These are phyloP conservation scores for Fistulina hepatica DNA, from an alignment of 1,284 basidiomycete species.

Conservation along the genomic window DNA sequence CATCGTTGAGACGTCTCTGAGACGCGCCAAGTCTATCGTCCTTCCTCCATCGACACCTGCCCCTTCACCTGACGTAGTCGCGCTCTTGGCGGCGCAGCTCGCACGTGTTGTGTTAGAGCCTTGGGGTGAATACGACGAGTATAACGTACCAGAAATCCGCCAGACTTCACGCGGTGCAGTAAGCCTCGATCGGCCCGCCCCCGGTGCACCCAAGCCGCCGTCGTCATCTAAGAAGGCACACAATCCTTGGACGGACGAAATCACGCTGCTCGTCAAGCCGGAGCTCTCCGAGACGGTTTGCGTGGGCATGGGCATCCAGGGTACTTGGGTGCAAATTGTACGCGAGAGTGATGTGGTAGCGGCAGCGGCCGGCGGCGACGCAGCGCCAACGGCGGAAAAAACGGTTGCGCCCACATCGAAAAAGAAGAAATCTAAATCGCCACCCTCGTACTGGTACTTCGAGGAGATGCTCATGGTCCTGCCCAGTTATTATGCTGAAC, in stretches of 20 bases:
- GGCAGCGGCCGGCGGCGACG: constrained; percentile 1
- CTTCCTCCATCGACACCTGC: constrained; percentile 17
- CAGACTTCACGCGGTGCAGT: constrained; percentile 33
- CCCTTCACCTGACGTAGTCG: not conserved
- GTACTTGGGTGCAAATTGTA: constrained; percentile 51
- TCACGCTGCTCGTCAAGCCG: constrained; percentile 43
- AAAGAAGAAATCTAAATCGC: constrained; percentile 23
- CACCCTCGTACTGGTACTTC: constrained; percentile 32
- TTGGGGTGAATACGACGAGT: constrained; percentile 37
- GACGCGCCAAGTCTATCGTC: constrained; percentile 31
- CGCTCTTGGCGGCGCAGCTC: constrained; percentile 35
- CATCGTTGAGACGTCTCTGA: constrained; percentile 40
- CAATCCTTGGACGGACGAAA: constrained; percentile 40
- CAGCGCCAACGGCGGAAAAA: constrained; percentile 12
- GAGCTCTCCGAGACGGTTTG: constrained; percentile 31
- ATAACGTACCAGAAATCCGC: constrained; percentile 29
- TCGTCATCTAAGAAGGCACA: constrained; percentile 23
- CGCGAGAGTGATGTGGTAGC: constrained; percentile 23
- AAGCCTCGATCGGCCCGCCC: constrained; percentile 14
- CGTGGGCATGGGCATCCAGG: constrained; percentile 45
- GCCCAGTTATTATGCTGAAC: constrained; percentile 25
- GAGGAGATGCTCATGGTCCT: constrained; percentile 26
- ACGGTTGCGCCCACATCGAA: constrained; percentile 26
- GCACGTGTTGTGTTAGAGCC: constrained; percentile 42
- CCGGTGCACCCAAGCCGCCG: constrained; percentile 4